Evolutionary conservation across 2,329 filamentous ascomycete genomes (phyloP).

Genomic region (Neofusicoccum ribis): DNA sequence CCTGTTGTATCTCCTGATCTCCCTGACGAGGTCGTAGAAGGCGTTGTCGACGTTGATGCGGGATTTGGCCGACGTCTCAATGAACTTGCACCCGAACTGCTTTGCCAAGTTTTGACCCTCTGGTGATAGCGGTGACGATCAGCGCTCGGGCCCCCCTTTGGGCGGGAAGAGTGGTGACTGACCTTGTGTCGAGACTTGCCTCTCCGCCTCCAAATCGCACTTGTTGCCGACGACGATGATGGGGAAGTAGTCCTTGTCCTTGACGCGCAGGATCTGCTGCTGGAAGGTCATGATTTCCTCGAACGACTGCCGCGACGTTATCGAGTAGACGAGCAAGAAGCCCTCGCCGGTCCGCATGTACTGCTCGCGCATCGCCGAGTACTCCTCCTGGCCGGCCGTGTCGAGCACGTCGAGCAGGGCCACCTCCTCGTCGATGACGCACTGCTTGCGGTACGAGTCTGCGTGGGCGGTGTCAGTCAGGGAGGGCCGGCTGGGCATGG

Average conservation of each 20-base stretch:
- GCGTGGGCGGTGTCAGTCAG: slow-evolving; percentile 23
- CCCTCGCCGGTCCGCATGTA: slow-evolving; percentile 99
- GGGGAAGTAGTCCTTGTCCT: slow-evolving; percentile 99
- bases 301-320: slow-evolving; percentile 94
- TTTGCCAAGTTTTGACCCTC: slow-evolving; percentile 86
- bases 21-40: slow-evolving; percentile 97
- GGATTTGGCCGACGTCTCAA: slow-evolving; percentile 98
- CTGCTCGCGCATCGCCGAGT: slow-evolving; percentile 98
- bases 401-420: slow-evolving; percentile 97
- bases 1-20: slow-evolving; percentile 97
- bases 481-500: not conserved
- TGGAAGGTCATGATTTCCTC: slow-evolving; percentile 99
- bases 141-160: slow-evolving; percentile 20
- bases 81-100: slow-evolving; percentile 95
- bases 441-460: slow-evolving; percentile 99
- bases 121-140: slow-evolving; percentile 41
- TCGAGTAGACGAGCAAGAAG: slow-evolving; percentile 96
- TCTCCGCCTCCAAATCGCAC: slow-evolving; percentile 92
- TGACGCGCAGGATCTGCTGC: slow-evolving; percentile 96
- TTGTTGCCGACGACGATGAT: slow-evolving; percentile 99
- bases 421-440: slow-evolving; percentile 96
- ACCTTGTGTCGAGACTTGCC: slow-evolving; percentile 92
- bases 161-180: slow-evolving; percentile 39
- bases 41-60: slow-evolving; percentile 98
- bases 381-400: slow-evolving; percentile 97